phyloP scores from a whole-genome alignment of 345 rosid genomes.

The Kandelia obovata region DNA sequence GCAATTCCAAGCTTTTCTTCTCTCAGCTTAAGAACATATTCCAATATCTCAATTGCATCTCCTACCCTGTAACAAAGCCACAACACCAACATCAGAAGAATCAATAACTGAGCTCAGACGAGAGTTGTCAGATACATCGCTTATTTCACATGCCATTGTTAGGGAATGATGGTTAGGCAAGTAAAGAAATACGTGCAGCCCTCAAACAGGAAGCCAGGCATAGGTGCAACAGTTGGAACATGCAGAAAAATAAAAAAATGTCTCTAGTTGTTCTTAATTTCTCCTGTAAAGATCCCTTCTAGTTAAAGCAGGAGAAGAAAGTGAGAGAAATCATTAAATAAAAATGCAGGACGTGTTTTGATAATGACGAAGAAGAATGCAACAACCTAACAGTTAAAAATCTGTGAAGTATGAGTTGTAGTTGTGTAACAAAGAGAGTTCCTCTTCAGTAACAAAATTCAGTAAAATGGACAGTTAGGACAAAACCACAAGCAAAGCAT shows the following conservation, averaged over 20 bases:
- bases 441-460: not conserved
- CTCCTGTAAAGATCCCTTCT: not conserved
- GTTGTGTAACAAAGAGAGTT: not conserved
- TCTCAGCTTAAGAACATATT: conserved; percentile 80
- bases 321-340: not conserved
- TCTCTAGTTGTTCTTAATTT: not conserved
- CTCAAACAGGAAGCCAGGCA: too few relatives aligned
- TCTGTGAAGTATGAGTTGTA: not conserved
- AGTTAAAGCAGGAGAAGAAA: not conserved
- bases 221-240: too few relatives aligned
- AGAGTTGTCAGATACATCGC: not conserved
- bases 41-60: conserved; percentile 95
- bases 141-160: not conserved
- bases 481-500: conserved; percentile 1
- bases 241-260: too few relatives aligned
- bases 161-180: too few relatives aligned
- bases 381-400: not conserved
- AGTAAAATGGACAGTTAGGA: not conserved
- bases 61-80: conserved; percentile 58
- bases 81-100: not conserved
- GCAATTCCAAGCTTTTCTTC: conserved; percentile 98
- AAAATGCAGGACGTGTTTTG: not conserved
- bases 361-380: not conserved
- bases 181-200: too few relatives aligned
- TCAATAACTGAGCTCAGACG: not conserved